Evolutionary conservation across 495 filamentous ascomycete genomes (phyloP).

Genomic region (Penicillium egyptiacum): DNA sequence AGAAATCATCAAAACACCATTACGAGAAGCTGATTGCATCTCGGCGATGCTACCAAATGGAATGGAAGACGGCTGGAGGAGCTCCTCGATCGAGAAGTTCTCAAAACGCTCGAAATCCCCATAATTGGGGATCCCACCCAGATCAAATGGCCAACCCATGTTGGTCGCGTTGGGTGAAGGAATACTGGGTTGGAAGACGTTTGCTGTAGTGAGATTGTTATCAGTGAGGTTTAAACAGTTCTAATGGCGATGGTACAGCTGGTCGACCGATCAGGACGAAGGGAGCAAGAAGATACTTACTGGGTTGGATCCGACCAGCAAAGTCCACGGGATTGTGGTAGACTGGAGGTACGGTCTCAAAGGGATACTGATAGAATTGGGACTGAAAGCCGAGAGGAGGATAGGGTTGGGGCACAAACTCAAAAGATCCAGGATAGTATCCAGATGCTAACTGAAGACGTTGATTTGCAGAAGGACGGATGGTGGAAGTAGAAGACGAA

Average conservation of each 20-base stretch:
- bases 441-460: neutral
- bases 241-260: neutral
- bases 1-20: slow-evolving; percentile 49
- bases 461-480: neutral
- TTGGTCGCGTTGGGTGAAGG: neutral
- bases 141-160: neutral
- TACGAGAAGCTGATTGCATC: slow-evolving; percentile 18
- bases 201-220: neutral
- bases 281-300: neutral
- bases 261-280: neutral
- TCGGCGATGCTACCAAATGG: slow-evolving; percentile 21
- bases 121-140: neutral
- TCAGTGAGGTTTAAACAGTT: neutral
- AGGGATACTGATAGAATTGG: neutral
- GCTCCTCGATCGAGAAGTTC: neutral
- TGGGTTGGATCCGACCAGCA: neutral
- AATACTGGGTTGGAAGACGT: neutral
- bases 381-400: neutral
- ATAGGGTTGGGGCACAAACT: neutral
- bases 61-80: neutral
- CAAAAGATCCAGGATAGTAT: neutral
- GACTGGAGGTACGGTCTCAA: neutral
- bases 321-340: neutral
- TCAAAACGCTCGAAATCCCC: neutral
- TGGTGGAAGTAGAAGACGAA: neutral